These are phyloP conservation scores for Geotrichum citri-aurantii DNA, from an alignment of 1,139 yeast genomes.

Conservation along the genomic window DNA sequence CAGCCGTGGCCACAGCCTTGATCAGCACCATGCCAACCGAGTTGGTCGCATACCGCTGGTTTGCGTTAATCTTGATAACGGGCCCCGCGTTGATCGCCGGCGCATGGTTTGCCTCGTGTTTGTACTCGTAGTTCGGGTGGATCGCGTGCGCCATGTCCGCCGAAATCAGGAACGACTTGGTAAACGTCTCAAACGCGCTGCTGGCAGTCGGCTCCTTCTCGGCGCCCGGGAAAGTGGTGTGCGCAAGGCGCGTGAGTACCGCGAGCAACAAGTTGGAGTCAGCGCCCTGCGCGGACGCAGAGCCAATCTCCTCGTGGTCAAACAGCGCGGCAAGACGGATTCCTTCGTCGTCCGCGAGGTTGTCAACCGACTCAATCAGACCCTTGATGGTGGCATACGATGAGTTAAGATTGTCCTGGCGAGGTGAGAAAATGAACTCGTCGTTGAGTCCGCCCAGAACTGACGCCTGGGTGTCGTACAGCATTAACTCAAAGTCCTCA, in stretches of 20 bases:
- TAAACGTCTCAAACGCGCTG: constrained; percentile 51
- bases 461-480: constrained; percentile 80
- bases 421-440: constrained; percentile 89
- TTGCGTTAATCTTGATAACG: constrained; percentile 87
- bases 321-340: constrained; percentile 70
- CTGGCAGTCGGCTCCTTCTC: constrained; percentile 31
- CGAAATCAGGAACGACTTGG: constrained; percentile 82
- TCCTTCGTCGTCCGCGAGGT: constrained; percentile 46
- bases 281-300: constrained; percentile 93
- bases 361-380: constrained; percentile 48
- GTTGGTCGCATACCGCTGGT: constrained; percentile 92
- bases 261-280: constrained; percentile 86
- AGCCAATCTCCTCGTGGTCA: constrained; percentile 94
- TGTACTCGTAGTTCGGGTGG: constrained; percentile 79
- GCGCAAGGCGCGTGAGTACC: constrained; percentile 59
- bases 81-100: constrained; percentile 87
- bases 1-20: constrained; percentile 62
- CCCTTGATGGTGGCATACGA: constrained; percentile 77
- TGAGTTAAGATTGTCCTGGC: constrained; percentile 85
- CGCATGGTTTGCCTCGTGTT: constrained; percentile 70
- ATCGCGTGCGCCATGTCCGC: constrained; percentile 98
- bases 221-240: constrained; percentile 39
- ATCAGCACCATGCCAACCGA: constrained; percentile 80
- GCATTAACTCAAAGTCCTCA: constrained; percentile 86
- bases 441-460: constrained; percentile 81